Evolutionary conservation across 2,329 filamentous ascomycete genomes (phyloP), one percentile per base, ranked within the genome.

Genomic region (Fusarium duplospermum): DNA sequence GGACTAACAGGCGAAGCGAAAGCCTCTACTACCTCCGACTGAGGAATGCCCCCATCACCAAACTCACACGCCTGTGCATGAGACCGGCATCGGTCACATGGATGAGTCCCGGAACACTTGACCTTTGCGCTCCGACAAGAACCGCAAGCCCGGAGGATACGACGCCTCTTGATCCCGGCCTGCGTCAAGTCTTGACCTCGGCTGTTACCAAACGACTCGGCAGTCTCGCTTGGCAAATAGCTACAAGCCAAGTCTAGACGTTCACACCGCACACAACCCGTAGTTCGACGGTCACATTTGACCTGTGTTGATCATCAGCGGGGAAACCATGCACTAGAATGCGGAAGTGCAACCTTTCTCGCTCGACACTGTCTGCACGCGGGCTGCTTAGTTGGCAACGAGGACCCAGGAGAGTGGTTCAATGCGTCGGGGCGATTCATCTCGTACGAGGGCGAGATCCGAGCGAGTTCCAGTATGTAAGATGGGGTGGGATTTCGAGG

Each of bases 91-190:
- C 81, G 73, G 27, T 33, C 42, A 22, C 82, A 83, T 9, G 82
- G 81, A 11, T 72, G 59, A 1, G 54, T 73, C 1, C 83, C 83
- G 0, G 79, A 81, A 63, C 83, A 84, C 36, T 81, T 83, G 0
- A 79, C 76, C 62, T 84, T 84, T 14, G 79, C 77, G 38, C 67
- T 72, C 4, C 82, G 78, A 70, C 83, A 84, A n/a, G 73, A 61
- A 4, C 75, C 65, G 62, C 83, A 84, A 7, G 83, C 83, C 9
- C 67, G 67, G 0, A 69, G 66, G 1, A 73, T 74, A 0, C 80
- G 70, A 1, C 77, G 71, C 4, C 80, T 69, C 66, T 78, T 78
- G 33, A 75, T 79, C 1, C 80, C 80, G 1, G 80, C 79, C 35
- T 81, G 72, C 0, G 79, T 81, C 31, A 79, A 62, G 0, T 70